Conservation (phyloP, 1,139 yeast genomes). For the Zygosaccharomyces sapae region DNA sequence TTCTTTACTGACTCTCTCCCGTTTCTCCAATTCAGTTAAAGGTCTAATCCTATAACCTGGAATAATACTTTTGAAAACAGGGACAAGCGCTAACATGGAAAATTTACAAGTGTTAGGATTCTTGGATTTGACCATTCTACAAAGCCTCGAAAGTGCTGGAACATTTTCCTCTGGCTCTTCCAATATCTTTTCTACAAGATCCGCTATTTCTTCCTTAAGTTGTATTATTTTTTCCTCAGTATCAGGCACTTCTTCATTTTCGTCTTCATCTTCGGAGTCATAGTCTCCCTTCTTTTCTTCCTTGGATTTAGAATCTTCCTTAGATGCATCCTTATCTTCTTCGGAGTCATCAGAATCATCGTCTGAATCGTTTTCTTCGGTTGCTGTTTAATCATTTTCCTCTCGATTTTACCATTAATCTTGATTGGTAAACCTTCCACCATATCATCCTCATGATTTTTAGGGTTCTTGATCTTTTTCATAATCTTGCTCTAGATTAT, state of each 20-base stretch:
- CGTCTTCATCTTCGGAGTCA: no score
- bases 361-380: constrained; percentile 30
- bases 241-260: constrained; percentile 47
- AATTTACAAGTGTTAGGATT: constrained; percentile 68
- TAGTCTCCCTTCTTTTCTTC: neutral
- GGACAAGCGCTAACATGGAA: constrained; percentile 72
- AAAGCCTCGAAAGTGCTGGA: constrained; percentile 58
- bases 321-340: constrained; percentile 20
- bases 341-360: constrained; percentile 25
- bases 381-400: constrained; percentile 45
- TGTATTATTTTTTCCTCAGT: constrained; percentile 55
- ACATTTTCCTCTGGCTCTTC: constrained; percentile 91
- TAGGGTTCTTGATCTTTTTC: constrained; percentile 54
- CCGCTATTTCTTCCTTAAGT: constrained; percentile 81
- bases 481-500: constrained; percentile 66
- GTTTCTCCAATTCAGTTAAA: constrained; percentile 71
- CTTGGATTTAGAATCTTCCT: constrained; percentile 22
- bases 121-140: constrained; percentile 66
- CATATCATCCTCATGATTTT: constrained; percentile 40
- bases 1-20: constrained; percentile 79
- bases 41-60: constrained; percentile 88
- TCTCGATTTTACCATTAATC: constrained; percentile 62
- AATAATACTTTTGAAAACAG: constrained; percentile 77
- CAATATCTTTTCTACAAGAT: constrained; percentile 66
- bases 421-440: constrained; percentile 83